These are phyloP conservation scores for Podospora conica DNA, from an alignment of 495 filamentous ascomycete genomes.

Conservation along the genomic window DNA sequence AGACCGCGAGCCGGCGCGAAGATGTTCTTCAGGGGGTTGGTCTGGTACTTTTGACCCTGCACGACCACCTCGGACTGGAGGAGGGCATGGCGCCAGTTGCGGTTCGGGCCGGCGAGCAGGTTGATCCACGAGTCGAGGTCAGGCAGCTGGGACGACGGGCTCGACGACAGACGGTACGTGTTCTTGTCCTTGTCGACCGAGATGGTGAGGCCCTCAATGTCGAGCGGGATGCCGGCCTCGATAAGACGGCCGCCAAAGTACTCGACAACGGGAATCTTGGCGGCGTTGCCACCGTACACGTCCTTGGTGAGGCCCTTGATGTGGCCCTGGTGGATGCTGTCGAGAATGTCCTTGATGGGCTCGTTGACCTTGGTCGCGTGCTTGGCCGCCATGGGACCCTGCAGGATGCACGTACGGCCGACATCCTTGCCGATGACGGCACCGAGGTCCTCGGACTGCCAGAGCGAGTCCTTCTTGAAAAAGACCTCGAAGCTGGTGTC, in stretches of 20 bases:
- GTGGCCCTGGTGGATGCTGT: slow-evolving; percentile 80
- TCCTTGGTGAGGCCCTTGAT: slow-evolving; percentile 73
- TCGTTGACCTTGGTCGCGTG: slow-evolving; percentile 86
- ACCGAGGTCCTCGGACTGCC: slow-evolving; percentile 96
- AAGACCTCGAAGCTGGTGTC: slow-evolving; percentile 97
- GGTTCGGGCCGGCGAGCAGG: slow-evolving; percentile 75
- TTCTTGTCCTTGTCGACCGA: slow-evolving; percentile 67
- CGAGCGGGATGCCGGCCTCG: slow-evolving; percentile 54
- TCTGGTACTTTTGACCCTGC: slow-evolving; percentile 93
- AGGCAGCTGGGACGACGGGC: slow-evolving; percentile 63
- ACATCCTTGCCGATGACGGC: slow-evolving; percentile 95
- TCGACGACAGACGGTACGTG: slow-evolving; percentile 70
- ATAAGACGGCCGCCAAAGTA: slow-evolving; percentile 87
- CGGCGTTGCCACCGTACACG: slow-evolving; percentile 67
- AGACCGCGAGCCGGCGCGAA: slow-evolving; percentile 80
- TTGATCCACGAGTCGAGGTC: slow-evolving; percentile 74
- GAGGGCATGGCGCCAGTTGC: slow-evolving; percentile 95
- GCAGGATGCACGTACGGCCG: slow-evolving; percentile 87
- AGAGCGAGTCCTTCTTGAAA: slow-evolving; percentile 99
- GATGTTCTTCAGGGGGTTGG: slow-evolving; percentile 87
- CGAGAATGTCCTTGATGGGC: slow-evolving; percentile 87
- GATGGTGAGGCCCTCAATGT: slow-evolving; percentile 74
- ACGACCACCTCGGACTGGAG: slow-evolving; percentile 92
- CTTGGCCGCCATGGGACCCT: slow-evolving; percentile 88
- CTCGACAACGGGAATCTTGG: slow-evolving; percentile 74